Evolutionary conservation across 2,329 filamentous ascomycete species (phyloP).

Genomic region (Laburnicola sp.): DNA sequence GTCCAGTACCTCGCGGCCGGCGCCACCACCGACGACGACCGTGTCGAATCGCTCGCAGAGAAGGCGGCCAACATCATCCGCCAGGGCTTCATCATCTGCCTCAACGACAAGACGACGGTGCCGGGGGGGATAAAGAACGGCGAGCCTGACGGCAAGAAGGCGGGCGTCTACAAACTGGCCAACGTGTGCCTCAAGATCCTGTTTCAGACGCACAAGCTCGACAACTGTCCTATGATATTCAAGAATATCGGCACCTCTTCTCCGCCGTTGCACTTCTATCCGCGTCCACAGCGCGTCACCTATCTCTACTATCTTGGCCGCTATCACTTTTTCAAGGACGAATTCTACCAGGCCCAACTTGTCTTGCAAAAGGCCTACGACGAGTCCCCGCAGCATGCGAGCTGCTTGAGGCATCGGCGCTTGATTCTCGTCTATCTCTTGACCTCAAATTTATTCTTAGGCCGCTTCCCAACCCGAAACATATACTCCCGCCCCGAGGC

Average conservation of each 20-base stretch:
- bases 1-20: conserved; percentile 62
- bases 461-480: conserved; percentile 71
- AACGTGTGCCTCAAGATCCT: conserved; percentile 88
- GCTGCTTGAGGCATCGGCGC: conserved; percentile 67
- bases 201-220: conserved; percentile 82
- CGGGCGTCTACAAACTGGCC: conserved; percentile 87
- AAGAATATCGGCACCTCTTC: conserved; percentile 83
- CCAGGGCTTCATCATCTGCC: conserved; percentile 85
- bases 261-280: conserved; percentile 78
- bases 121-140: conserved; percentile 59
- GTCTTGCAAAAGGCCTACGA: conserved; percentile 79
- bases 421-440: conserved; percentile 84
- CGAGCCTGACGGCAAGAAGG: conserved; percentile 78
- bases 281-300: conserved; percentile 82
- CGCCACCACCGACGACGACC: conserved; percentile 63
- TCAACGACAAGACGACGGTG: conserved; percentile 75
- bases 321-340: conserved; percentile 82
- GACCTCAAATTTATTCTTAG: conserved; percentile 79
- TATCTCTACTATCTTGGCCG: conserved; percentile 94
- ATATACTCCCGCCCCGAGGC: conserved; percentile 75
- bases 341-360: conserved; percentile 75
- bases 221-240: conserved; percentile 85
- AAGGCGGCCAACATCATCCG: conserved; percentile 86
- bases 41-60: conserved; percentile 79
- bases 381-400: conserved; percentile 60